Conservation (phyloP, 140 eudicot species). For the Oenanthe javanica region DNA sequence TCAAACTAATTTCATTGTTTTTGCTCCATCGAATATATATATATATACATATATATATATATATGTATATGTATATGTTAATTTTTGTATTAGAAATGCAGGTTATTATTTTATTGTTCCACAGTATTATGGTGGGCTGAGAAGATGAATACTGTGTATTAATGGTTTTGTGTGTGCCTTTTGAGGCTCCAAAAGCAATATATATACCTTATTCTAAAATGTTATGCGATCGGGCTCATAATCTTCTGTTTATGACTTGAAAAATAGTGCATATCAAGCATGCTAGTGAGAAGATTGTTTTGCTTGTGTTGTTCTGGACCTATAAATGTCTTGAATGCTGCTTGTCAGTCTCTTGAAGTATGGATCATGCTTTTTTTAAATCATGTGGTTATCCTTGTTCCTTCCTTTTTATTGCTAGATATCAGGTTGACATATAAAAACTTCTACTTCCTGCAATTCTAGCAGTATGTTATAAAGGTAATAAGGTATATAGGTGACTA, state of each 20-base stretch:
- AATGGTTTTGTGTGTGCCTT: not conserved
- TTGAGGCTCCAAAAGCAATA: not conserved
- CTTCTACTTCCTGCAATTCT: not conserved
- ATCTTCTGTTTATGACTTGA: not conserved
- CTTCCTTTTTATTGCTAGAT: not conserved
- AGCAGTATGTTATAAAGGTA: not conserved
- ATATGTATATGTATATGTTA: not conserved
- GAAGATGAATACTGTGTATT: not conserved
- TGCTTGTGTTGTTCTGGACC: not conserved
- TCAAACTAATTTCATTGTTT: not conserved
- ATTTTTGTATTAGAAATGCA: not conserved
- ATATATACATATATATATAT: too few relatives aligned
- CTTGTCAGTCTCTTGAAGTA: not conserved
- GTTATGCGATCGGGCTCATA: not conserved
- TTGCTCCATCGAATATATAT: not conserved
- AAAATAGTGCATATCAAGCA: not conserved
- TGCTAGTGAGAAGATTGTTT: not conserved
- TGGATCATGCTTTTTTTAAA: not conserved
- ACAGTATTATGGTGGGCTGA: not conserved
- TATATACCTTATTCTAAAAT: not conserved
- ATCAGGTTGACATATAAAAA: too few relatives aligned
- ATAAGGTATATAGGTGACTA: too few relatives aligned
- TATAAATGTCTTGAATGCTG: not conserved
- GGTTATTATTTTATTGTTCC: not conserved
- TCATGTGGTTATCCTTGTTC: not conserved